Conservation (phyloP, 371 early-diverging fungal genomes). For the Haplosporangium sp. region DNA sequence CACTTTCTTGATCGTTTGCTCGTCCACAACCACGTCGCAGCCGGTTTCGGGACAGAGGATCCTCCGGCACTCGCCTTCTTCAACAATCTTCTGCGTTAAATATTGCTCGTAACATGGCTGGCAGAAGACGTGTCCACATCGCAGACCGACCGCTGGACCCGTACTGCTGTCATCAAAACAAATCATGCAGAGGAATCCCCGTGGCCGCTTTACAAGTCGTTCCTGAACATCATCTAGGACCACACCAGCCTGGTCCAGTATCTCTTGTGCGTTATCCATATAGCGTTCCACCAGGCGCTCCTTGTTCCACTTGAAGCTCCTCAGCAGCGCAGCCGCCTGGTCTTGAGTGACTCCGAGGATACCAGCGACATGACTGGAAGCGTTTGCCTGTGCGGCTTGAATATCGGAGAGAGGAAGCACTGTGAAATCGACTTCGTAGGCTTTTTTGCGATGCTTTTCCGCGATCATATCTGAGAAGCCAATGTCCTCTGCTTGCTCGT, state of each 20-base stretch:
- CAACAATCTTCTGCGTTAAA: constrained; percentile 83
- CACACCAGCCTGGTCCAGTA: constrained; percentile 81
- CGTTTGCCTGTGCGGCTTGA: constrained; percentile 58
- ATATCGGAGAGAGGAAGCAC: constrained; percentile 68
- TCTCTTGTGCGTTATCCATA: constrained; percentile 82
- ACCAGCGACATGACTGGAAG: constrained; percentile 67
- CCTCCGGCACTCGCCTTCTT: constrained; percentile 87
- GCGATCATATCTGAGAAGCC: constrained; percentile 56
- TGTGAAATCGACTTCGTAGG: constrained; percentile 76
- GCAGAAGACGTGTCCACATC: constrained; percentile 92
- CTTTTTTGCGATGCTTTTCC: constrained; percentile 60
- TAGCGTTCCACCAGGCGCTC: constrained; percentile 90
- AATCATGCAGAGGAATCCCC: constrained; percentile 86
- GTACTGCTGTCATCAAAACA: constrained; percentile 81
- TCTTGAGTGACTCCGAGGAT: constrained; percentile 74
- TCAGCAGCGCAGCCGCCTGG: constrained; percentile 78
- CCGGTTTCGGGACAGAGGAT: constrained; percentile 86
- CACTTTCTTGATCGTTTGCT: constrained; percentile 76
- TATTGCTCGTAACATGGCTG: constrained; percentile 87
- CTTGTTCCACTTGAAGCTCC: constrained; percentile 92
- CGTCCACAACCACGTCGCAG: constrained; percentile 88
- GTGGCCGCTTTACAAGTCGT: constrained; percentile 27
- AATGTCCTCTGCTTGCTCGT: constrained; percentile 56
- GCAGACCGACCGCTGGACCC: constrained; percentile 73
- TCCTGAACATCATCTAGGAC: constrained; percentile 57